These are phyloP conservation scores for Hemisphaericaspora xylofermentans DNA, from an alignment of 1,139 yeast species.

Conservation along the genomic window DNA sequence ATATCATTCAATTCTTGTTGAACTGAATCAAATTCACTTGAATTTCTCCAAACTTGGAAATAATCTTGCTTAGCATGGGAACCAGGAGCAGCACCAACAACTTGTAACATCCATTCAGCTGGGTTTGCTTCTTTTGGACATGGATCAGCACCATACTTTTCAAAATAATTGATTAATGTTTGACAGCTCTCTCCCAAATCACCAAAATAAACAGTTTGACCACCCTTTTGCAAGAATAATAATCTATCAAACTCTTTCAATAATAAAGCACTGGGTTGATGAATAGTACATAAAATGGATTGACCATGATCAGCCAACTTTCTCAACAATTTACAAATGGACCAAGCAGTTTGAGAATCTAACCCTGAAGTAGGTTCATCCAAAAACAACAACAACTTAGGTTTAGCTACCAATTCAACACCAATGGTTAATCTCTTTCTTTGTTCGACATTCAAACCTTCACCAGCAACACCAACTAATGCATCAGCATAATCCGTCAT, in stretches of 20 bases:
- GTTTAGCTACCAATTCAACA: constrained; percentile 42
- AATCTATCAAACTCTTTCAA: constrained; percentile 37
- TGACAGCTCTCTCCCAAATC: constrained; percentile 57
- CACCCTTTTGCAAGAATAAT: constrained; percentile 44
- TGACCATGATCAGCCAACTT: constrained; percentile 44
- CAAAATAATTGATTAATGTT: constrained; percentile 54
- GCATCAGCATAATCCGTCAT: constrained; percentile 37
- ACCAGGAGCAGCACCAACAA: constrained; percentile 44
- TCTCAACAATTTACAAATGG: constrained; percentile 41
- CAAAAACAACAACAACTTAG: constrained; percentile 35
- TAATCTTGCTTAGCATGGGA: constrained; percentile 33
- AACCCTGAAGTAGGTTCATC: constrained; percentile 44
- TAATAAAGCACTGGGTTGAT: constrained; percentile 43
- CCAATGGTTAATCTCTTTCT: constrained; percentile 38
- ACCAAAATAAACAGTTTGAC: constrained; percentile 66
- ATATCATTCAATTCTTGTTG: constrained; percentile 23
- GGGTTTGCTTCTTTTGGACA: constrained; percentile 51
- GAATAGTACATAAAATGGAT: constrained; percentile 44
- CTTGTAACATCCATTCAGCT: constrained; percentile 58
- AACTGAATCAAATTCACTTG: constrained; percentile 23
- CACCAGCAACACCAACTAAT: constrained; percentile 40
- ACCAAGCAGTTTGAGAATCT: constrained; percentile 47
- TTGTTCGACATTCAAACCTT: constrained; percentile 40
- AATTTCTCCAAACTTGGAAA: constrained; percentile 33
- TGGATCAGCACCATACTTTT: constrained; percentile 48